phyloP scores from a whole-genome alignment of 2,329 filamentous ascomycete species.

The Xylaria sp. region DNA sequence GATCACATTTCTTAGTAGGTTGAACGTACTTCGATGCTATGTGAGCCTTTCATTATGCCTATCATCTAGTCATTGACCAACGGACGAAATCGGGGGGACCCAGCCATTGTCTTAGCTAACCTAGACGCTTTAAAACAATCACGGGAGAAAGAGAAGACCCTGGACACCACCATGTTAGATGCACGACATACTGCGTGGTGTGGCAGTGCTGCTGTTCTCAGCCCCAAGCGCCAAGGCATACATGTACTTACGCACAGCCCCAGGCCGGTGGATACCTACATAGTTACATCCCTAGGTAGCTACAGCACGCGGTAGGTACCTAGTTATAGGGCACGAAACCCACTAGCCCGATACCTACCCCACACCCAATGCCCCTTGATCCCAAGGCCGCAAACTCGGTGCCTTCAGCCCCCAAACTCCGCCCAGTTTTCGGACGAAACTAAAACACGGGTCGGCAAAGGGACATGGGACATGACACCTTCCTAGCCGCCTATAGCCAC shows the following conservation, averaged over 20 bases:
- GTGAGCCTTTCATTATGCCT: slow-evolving; percentile 10
- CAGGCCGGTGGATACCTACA: too few species aligned
- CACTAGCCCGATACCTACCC: neutral
- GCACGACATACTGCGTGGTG: neutral
- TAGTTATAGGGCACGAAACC: too few species aligned
- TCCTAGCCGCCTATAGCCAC: neutral
- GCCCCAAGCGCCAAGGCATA: neutral
- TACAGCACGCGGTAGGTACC: neutral
- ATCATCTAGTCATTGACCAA: neutral
- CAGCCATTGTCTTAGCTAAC: neutral
- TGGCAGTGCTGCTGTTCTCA: neutral
- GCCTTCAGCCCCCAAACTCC: neutral
- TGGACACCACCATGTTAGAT: neutral
- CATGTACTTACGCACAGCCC: neutral
- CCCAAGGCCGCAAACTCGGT: neutral
- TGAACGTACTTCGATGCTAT: neutral
- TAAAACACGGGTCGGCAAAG: neutral
- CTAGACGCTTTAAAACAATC: neutral
- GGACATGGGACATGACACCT: neutral
- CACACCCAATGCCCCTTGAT: neutral
- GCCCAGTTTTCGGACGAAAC: neutral
- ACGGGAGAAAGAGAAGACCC: neutral
- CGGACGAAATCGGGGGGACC: neutral
- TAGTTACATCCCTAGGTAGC: neutral
- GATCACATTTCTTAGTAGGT: neutral